These are phyloP conservation scores for Pythium dissotocum DNA, from an alignment of 352 stramenopile species.

Conservation along the genomic window DNA sequence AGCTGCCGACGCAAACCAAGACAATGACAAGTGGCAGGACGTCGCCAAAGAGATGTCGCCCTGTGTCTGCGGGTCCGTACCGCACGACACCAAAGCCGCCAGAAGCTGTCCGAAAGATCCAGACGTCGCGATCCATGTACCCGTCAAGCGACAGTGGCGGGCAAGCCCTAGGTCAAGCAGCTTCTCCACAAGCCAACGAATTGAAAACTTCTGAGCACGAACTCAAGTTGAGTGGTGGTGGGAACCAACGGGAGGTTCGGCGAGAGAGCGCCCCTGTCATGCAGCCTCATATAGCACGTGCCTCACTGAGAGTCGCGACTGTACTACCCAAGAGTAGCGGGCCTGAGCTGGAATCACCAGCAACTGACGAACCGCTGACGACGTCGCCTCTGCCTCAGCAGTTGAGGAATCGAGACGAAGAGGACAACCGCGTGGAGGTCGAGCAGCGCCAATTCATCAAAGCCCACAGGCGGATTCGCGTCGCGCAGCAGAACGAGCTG, in stretches of 20 bases:
- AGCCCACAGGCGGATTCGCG: conserved; percentile 40
- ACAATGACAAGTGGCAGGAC: conserved; percentile 43
- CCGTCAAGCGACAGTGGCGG: conserved; percentile 27
- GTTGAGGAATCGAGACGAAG: not conserved
- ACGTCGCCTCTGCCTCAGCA: not conserved
- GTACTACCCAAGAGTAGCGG: not conserved
- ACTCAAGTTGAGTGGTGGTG: not conserved
- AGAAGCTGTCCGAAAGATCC: conserved; percentile 38
- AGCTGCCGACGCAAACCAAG: not conserved
- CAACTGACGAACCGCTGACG: not conserved
- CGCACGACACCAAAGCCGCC: conserved; percentile 37
- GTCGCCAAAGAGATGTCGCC: conserved; percentile 64
- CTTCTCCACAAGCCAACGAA: not conserved
- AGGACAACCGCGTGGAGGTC: not conserved
- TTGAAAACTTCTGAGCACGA: not conserved
- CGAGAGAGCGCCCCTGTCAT: not conserved
- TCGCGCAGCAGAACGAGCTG: conserved; percentile 59
- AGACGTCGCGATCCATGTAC: conserved; percentile 59
- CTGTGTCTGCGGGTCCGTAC: conserved; percentile 60
- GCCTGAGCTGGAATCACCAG: not conserved
- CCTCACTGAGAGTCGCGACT: not conserved
- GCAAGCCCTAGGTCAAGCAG: not conserved
- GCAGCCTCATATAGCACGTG: conserved; percentile 11
- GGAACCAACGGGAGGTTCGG: conserved; percentile 6
- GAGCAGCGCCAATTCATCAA: conserved; percentile 8